These are phyloP conservation scores for Clavariopsis aquatica DNA, from an alignment of 495 filamentous ascomycete genomes.

Conservation along the genomic window DNA sequence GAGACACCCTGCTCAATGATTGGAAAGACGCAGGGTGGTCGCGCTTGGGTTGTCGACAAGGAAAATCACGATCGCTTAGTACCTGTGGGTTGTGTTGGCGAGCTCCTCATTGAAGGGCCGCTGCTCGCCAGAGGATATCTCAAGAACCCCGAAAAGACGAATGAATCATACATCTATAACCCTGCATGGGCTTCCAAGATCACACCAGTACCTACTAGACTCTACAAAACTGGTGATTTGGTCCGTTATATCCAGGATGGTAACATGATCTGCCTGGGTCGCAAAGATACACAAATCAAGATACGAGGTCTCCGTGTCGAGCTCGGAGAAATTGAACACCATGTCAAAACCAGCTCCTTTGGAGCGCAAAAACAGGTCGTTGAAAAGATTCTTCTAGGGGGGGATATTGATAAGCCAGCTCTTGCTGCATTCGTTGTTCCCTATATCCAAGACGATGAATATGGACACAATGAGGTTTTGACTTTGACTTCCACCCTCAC, in stretches of 20 bases:
- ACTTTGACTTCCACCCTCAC: constrained; percentile 1
- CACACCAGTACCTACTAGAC: constrained; percentile 11
- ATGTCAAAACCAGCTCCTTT: constrained; percentile 34
- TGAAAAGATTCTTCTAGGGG: constrained; percentile 39
- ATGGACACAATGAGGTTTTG: constrained; percentile 5
- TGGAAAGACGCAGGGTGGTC: constrained; percentile 33
- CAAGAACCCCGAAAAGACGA: constrained; percentile 41
- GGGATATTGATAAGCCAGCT: constrained; percentile 46
- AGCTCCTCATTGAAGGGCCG: constrained; percentile 42
- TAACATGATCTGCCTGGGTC: constrained; percentile 46
- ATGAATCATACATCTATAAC: constrained; percentile 39
- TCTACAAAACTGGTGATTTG: constrained; percentile 51
- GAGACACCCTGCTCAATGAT: constrained; percentile 39
- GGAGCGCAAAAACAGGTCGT: constrained; percentile 13
- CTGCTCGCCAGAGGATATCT: constrained; percentile 49
- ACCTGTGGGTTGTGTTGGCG: constrained; percentile 25
- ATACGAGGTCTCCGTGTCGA: constrained; percentile 52
- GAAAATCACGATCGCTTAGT: constrained; percentile 23
- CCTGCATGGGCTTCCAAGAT: constrained; percentile 15
- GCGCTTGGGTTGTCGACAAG: constrained; percentile 26
- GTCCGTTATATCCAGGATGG: constrained; percentile 44
- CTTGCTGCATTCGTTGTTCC: constrained; percentile 24
- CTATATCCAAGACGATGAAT: constrained; percentile 5
- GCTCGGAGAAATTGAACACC: constrained; percentile 46
- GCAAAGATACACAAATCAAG: constrained; percentile 54